These are phyloP conservation scores for Phytophthora crassamura DNA, from an alignment of 352 stramenopile genomes.

Conservation along the genomic window DNA sequence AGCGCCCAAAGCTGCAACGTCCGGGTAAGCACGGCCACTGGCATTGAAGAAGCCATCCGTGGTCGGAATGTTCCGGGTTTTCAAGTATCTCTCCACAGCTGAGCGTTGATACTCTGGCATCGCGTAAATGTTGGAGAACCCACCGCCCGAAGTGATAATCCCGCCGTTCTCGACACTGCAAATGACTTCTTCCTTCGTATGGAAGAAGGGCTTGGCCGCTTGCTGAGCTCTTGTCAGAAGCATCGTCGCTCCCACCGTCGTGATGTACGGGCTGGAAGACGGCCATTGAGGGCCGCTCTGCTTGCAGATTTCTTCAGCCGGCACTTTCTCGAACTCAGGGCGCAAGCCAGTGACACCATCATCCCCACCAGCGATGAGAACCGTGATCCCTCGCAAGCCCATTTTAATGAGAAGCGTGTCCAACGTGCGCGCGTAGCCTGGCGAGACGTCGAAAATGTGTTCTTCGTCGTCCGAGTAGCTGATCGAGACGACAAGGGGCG, in stretches of 20 bases:
- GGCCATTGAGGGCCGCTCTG: constrained; percentile 80
- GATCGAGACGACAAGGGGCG: constrained; percentile 89
- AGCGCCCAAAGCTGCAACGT: constrained; percentile 83
- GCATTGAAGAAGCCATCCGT: constrained; percentile 77
- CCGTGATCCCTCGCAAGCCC: constrained; percentile 84
- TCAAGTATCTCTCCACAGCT: constrained; percentile 73
- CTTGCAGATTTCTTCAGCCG: constrained; percentile 58
- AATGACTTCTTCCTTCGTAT: constrained; percentile 76
- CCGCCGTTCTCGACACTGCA: constrained; percentile 75
- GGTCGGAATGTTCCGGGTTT: constrained; percentile 51
- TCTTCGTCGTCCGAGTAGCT: constrained; percentile 93
- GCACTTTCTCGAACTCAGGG: constrained; percentile 67
- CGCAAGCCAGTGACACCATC: constrained; percentile 85
- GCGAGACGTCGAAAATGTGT: constrained; percentile 79
- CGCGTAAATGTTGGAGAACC: constrained; percentile 87
- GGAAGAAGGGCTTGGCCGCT: constrained; percentile 61
- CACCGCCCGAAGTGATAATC: constrained; percentile 87
- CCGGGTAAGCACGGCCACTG: constrained; percentile 88
- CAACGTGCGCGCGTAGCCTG: constrained; percentile 78
- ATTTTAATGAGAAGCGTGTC: constrained; percentile 92
- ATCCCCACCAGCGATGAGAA: constrained; percentile 89
- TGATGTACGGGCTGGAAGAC: constrained; percentile 90
- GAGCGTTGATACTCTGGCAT: constrained; percentile 80
- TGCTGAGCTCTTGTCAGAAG: constrained; percentile 34
- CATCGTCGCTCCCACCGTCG: constrained; percentile 91